Percentiles rank a stretch among this genome's conserved stretches.
Conservation (phyloP, 352 stramenopile species). For the Phytophthora hibernalis region DNA sequence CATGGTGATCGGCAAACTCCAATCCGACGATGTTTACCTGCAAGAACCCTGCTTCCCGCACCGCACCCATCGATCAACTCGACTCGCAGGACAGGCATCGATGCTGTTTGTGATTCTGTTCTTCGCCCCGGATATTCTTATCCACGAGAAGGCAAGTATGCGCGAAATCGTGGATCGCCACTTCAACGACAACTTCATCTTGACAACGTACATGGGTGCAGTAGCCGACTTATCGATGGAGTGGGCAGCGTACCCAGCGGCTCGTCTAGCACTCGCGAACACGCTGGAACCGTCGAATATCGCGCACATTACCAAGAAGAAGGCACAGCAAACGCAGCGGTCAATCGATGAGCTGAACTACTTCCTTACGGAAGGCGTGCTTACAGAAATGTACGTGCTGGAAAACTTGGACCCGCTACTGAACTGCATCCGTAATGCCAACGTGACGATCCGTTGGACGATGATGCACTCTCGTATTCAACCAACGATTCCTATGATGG, state of each 20-base stretch:
- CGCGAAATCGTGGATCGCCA: constrained; percentile 95
- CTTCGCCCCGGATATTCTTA: constrained; percentile 93
- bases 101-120: constrained; percentile 97
- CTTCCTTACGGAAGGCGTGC: constrained; percentile 91
- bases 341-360: constrained; percentile 92
- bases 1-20: constrained; percentile 94
- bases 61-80: constrained; percentile 92
- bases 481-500: constrained; percentile 88
- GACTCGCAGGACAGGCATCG: constrained; percentile 91
- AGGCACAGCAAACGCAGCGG: constrained; percentile 85
- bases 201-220: constrained; percentile 95
- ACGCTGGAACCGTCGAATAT: constrained; percentile 90
- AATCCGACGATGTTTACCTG: constrained; percentile 95
- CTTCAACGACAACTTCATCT: constrained; percentile 97
- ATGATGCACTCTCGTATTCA: constrained; percentile 95
- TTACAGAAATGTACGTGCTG: constrained; percentile 94
- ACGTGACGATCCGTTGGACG: constrained; percentile 94
- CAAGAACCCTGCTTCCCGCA: constrained; percentile 93
- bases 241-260: constrained; percentile 92
- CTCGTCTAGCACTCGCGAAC: constrained; percentile 90
- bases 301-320: constrained; percentile 88
- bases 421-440: constrained; percentile 92
- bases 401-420: constrained; percentile 93
- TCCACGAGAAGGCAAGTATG: constrained; percentile 93
- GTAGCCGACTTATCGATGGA: constrained; percentile 94